phyloP scores from a whole-genome alignment of 768 basidiomycete species.

The Cystobasidium ongulense region DNA sequence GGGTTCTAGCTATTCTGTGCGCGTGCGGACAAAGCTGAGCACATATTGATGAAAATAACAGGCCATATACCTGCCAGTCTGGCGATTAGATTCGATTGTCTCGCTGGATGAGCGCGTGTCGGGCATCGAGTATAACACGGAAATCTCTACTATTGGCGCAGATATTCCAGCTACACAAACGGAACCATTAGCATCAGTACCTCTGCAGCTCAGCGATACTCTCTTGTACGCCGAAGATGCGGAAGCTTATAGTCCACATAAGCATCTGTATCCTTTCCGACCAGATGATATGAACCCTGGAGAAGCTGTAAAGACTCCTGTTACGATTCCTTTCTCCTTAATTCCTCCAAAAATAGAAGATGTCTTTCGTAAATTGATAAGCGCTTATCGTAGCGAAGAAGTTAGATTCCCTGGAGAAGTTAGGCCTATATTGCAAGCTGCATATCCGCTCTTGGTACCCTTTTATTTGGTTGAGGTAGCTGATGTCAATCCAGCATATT shows the following conservation, averaged over 20 bases:
- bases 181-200: neutral
- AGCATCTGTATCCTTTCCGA: neutral
- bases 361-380: neutral
- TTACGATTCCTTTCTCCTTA: neutral
- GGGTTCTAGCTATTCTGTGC: neutral
- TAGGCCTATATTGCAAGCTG: neutral
- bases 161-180: neutral
- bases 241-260: neutral
- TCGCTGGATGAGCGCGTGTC: neutral
- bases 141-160: neutral
- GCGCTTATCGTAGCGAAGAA: neutral
- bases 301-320: neutral
- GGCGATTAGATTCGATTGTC: neutral
- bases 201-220: neutral
- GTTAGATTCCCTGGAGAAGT: neutral
- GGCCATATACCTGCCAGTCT: neutral
- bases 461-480: neutral
- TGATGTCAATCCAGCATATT: neutral
- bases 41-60: neutral
- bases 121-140: neutral
- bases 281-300: neutral
- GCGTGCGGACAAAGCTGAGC: neutral
- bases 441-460: neutral
- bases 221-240: neutral
- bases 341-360: neutral